Percentiles rank a stretch among this genome's conserved stretches.
These are phyloP conservation scores for Leccinum rimulosum DNA, from an alignment of 768 basidiomycete genomes.

Conservation along the genomic window DNA sequence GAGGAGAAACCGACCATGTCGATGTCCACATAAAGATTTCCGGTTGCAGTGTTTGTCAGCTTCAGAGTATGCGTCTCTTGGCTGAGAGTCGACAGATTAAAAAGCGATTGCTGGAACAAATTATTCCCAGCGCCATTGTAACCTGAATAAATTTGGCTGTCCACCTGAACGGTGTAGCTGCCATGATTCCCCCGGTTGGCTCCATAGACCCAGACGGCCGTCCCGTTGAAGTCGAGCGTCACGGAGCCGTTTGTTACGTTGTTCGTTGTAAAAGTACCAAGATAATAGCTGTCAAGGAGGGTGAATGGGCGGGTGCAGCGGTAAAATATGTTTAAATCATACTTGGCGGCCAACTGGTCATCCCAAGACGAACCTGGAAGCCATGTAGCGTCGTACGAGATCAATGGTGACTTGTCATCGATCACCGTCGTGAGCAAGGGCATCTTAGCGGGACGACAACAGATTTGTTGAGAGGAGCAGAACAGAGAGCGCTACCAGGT, in stretches of 20 bases:
- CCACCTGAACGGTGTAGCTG: constrained; percentile 41
- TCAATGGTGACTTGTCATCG: constrained; percentile 35
- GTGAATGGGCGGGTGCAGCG: not conserved
- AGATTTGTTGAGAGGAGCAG: not conserved
- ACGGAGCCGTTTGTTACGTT: constrained; percentile 33
- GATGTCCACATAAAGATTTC: constrained; percentile 39
- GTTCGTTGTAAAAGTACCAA: constrained; percentile 41
- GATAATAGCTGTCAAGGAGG: constrained; percentile 33
- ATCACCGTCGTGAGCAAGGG: constrained; percentile 25
- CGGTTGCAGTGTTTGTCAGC: constrained; percentile 34
- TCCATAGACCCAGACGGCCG: constrained; percentile 48
- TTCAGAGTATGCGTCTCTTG: constrained; percentile 37
- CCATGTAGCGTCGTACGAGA: constrained; percentile 28
- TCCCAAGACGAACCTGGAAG: constrained; percentile 10
- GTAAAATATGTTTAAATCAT: not conserved
- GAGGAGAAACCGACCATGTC: constrained; percentile 37
- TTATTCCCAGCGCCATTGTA: constrained; percentile 29
- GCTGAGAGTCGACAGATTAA: constrained; percentile 32
- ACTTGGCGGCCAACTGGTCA: constrained; percentile 16
- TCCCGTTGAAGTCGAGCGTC: constrained; percentile 48
- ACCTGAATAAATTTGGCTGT: constrained; percentile 30
- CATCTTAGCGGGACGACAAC: constrained; percentile 11
- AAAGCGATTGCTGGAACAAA: constrained; percentile 43
- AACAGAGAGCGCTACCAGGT: not conserved
- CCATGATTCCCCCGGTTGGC: constrained; percentile 49